Percentiles rank a stretch among this genome's conserved stretches.
These are phyloP conservation scores for Bolboschoenus planiculmis DNA, from an alignment of 176 grass and related monocot genomes.

Conservation along the genomic window DNA sequence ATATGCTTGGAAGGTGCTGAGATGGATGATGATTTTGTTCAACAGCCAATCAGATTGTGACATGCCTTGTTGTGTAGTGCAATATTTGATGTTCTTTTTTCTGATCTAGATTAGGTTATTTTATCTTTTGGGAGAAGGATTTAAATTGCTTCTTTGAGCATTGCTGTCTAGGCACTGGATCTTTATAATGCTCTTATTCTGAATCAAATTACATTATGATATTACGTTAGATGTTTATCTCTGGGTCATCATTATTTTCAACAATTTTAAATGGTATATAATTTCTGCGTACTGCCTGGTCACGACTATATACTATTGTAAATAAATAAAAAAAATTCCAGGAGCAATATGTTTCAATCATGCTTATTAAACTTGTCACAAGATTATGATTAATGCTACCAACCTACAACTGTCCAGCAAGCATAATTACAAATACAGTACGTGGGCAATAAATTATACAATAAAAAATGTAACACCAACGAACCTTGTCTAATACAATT, in stretches of 20 bases:
- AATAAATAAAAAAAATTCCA: background rate
- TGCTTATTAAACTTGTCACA: background rate
- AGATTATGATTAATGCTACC: background rate
- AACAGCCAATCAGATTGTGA: slow-evolving; percentile 27
- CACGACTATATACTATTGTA: background rate
- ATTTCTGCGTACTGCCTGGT: too few species aligned
- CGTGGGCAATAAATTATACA: background rate
- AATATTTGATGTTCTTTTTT: slow-evolving; percentile 4
- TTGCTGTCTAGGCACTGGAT: background rate
- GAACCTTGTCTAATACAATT: background rate
- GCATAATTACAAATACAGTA: background rate
- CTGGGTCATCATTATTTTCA: background rate
- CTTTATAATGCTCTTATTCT: background rate
- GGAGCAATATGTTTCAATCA: background rate
- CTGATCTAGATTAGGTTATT: slow-evolving; percentile 11
- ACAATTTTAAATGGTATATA: too few species aligned
- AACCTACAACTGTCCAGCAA: background rate
- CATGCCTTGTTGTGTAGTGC: background rate
- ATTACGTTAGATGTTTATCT: background rate
- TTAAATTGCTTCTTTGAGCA: background rate
- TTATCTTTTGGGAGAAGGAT: slow-evolving; percentile 20
- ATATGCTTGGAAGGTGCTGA: slow-evolving; percentile 65
- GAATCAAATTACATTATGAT: background rate
- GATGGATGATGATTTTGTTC: slow-evolving; percentile 66
- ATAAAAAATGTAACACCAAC: background rate